Conservation (phyloP, 2,329 filamentous ascomycete genomes). For the Passalora sequoiae region DNA sequence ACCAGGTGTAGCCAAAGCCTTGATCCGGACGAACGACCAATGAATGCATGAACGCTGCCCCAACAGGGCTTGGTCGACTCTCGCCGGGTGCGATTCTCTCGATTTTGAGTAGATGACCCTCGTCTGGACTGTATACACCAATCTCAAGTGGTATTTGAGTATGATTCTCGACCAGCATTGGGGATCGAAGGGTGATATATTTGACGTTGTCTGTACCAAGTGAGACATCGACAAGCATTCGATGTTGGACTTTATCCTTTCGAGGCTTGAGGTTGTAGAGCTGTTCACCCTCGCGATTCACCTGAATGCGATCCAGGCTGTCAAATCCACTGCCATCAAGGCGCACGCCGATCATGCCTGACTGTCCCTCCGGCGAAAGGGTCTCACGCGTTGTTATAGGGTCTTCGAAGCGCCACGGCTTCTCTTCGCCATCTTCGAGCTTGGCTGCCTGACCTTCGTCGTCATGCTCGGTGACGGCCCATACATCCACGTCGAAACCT, state of each 20-base stretch:
- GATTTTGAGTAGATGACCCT: constrained; percentile 90
- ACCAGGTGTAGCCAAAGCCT: constrained; percentile 96
- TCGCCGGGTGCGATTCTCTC: constrained; percentile 96
- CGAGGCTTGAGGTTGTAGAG: constrained; percentile 85
- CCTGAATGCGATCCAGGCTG: constrained; percentile 75
- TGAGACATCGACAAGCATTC: constrained; percentile 84
- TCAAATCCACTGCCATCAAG: constrained; percentile 95
- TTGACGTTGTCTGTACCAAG: constrained; percentile 95
- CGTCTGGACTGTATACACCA: constrained; percentile 79
- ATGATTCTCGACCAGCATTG: constrained; percentile 86
- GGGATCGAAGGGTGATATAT: constrained; percentile 91
- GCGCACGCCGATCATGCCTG: constrained; percentile 72
- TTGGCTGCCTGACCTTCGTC: constrained; percentile 67
- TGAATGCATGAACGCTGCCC: constrained; percentile 83
- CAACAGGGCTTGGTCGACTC: constrained; percentile 81
- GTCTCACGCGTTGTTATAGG: constrained; percentile 95
- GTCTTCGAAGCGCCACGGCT: constrained; percentile 94
- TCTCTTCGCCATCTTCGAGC: constrained; percentile 82
- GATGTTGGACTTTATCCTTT: constrained; percentile 77
- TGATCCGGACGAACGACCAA: constrained; percentile 85
- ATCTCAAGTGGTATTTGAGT: constrained; percentile 94
- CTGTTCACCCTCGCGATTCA: constrained; percentile 91
- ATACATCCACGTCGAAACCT: constrained; percentile 81
- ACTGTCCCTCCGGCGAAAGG: constrained; percentile 74
- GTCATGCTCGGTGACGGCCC: constrained; percentile 66